These are phyloP conservation scores for Lichtheimia hyalospora DNA, from an alignment of 371 early-diverging fungal genomes.

Conservation along the genomic window DNA sequence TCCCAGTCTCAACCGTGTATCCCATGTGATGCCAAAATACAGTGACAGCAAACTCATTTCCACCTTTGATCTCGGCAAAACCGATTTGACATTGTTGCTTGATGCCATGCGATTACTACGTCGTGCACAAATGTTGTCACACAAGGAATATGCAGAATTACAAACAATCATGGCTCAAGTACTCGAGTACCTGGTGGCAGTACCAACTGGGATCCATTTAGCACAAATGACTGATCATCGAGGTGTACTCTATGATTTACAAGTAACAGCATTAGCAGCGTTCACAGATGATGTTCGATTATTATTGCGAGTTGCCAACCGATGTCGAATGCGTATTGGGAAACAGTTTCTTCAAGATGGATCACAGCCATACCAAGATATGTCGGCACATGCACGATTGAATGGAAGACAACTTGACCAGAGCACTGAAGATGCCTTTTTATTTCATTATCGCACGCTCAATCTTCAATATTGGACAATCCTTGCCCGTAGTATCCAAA, in stretches of 20 bases:
- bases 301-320: conserved; percentile 62
- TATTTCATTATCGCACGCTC: conserved; percentile 36
- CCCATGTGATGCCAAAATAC: conserved; percentile 40
- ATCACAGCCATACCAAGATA: conserved; percentile 43
- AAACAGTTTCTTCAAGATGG: conserved; percentile 44
- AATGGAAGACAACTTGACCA: conserved; percentile 12
- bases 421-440: neutral
- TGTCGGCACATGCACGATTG: conserved; percentile 6
- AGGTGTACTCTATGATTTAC: conserved; percentile 64
- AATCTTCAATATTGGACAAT: conserved; percentile 57
- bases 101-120: conserved; percentile 60
- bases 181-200: conserved; percentile 59
- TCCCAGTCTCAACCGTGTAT: conserved; percentile 52
- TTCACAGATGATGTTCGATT: conserved; percentile 67
- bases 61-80: conserved; percentile 36
- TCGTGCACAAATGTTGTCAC: conserved; percentile 55
- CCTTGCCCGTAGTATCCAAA: conserved; percentile 47
- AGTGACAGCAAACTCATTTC: neutral
- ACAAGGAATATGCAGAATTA: conserved; percentile 64
- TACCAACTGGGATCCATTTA: conserved; percentile 62
- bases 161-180: conserved; percentile 56
- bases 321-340: conserved; percentile 65
- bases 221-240: conserved; percentile 67
- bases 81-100: conserved; percentile 52
- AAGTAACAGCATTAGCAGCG: conserved; percentile 61